Evolutionary conservation across 2,329 filamentous ascomycete genomes (phyloP), one percentile per base, ranked within the genome.

Genomic region (Penicillium capsulatum): DNA sequence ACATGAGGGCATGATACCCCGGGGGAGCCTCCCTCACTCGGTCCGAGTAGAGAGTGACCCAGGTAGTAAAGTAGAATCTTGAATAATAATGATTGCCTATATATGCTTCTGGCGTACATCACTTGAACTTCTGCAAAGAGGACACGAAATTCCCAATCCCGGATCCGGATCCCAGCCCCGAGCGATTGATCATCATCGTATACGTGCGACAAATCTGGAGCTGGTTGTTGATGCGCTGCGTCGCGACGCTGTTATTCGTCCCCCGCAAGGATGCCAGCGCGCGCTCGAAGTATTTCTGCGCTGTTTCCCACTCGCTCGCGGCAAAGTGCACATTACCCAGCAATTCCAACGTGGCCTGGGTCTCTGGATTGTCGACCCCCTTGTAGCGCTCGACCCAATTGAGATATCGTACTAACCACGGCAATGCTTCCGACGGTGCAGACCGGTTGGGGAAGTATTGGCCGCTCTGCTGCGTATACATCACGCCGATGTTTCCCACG

Each of bases 371-470:
- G 2, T 50, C 41, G 8, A 38, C 29, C 19, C 57, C 55, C 34
- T 50, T 51, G 16, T 52, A 50, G 3, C 36, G 31, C 31, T 58
- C 54, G 3, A 48, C 45, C 58, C 58, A 62, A 7, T 40, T 36
- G 14, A 61, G 40, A 38, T 58, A 61, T n/a, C 58, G 55, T 2
- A 34, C 17, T 13, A 62, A 26, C 58, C 58, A 61, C 1, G 59
- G 59, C 9, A 50, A 36, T 1, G 44, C 34, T 7, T 60, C 56
- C 10, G 47, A 36, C 3, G 48, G 42, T 5, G 45, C 34, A 8
- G 4, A 14, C 10, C 13, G 6, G 6, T 5, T 14, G 11, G 9
- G 26, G 4, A 28, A 14, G 9, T 28, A 14, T n/a, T 28, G 5
- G 22, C 17, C 11, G 15, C 38, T 42, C 24, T 57, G 56, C 4